Evolutionary conservation across 1,139 yeast genomes (phyloP).

Genomic region (Lipomyces yarrowii): DNA sequence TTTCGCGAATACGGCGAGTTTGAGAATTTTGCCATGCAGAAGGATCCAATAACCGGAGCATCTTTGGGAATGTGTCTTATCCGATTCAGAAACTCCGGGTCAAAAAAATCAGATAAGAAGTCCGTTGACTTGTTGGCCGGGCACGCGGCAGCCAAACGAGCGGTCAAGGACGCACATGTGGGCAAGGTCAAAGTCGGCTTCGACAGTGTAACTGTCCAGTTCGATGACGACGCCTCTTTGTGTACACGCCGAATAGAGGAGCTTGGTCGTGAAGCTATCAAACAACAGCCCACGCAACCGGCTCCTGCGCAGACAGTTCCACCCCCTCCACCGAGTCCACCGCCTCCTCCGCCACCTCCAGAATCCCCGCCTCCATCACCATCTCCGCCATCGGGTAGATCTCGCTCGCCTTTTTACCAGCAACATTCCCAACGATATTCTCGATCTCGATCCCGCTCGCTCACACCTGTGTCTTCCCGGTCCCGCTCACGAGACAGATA

Average conservation of each 20-base stretch:
- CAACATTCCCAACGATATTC: slow-evolving; percentile 5
- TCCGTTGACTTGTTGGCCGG: slow-evolving; percentile 42
- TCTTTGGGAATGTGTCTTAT: slow-evolving; percentile 76
- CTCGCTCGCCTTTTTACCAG: background rate
- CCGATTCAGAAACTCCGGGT: slow-evolving; percentile 57
- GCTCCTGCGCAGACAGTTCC: slow-evolving; percentile 25
- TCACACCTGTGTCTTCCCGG: slow-evolving; percentile 2
- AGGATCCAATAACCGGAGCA: slow-evolving; percentile 76
- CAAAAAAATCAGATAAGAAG: slow-evolving; percentile 48
- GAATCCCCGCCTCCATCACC: slow-evolving; percentile 18
- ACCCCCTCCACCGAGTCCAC: slow-evolving; percentile 14
- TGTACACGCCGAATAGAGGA: slow-evolving; percentile 30
- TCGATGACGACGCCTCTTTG: slow-evolving; percentile 42
- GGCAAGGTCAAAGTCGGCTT: slow-evolving; percentile 43
- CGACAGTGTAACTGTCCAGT: slow-evolving; percentile 39
- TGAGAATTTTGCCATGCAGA: slow-evolving; percentile 58
- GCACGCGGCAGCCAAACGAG: slow-evolving; percentile 51
- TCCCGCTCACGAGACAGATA: slow-evolving; percentile 9
- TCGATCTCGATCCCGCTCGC: slow-evolving; percentile 15
- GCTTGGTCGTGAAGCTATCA: background rate
- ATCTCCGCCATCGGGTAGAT: slow-evolving; percentile 4
- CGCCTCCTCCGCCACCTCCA: slow-evolving; percentile 5
- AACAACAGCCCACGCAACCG: background rate
- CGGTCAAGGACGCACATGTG: slow-evolving; percentile 43
- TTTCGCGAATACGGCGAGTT: slow-evolving; percentile 66